Evolutionary conservation across 2,329 filamentous ascomycete genomes (phyloP).

Genomic region (Tympanopsis confertula): DNA sequence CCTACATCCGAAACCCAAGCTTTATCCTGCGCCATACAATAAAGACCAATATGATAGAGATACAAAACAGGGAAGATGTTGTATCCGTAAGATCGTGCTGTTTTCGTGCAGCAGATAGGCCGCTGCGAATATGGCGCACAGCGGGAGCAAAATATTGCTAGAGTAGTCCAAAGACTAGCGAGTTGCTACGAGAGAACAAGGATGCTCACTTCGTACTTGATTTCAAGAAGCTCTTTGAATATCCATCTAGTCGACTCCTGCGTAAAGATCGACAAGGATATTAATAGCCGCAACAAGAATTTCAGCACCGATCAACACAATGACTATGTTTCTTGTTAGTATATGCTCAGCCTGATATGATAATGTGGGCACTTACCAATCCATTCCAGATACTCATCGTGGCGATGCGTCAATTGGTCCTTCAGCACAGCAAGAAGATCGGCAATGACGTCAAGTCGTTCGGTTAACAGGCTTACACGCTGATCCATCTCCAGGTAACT

Average conservation of each 20-base stretch:
- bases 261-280: conserved; percentile 72
- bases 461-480: conserved; percentile 76
- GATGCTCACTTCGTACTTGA: too few relatives aligned
- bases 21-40: too few relatives aligned
- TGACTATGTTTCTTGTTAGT: conserved; percentile 42
- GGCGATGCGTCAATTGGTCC: conserved; percentile 86
- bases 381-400: conserved; percentile 82
- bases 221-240: too few relatives aligned
- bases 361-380: conserved; percentile 50
- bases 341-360: conserved; percentile 7
- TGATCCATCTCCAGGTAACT: conserved; percentile 98
- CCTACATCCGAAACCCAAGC: too few relatives aligned
- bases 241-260: conserved; percentile 3
- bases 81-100: too few relatives aligned
- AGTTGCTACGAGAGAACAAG: too few relatives aligned
- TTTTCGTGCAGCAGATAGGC: too few relatives aligned
- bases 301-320: conserved; percentile 88
- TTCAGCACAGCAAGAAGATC: conserved; percentile 87
- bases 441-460: conserved; percentile 83
- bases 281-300: conserved; percentile 88
- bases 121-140: too few relatives aligned
- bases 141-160: too few relatives aligned
- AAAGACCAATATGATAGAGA: too few relatives aligned
- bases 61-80: too few relatives aligned
- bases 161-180: too few relatives aligned